These are phyloP conservation scores for Globisporangium rhizosaccharum DNA, from an alignment of 352 stramenopile species.

Conservation along the genomic window DNA sequence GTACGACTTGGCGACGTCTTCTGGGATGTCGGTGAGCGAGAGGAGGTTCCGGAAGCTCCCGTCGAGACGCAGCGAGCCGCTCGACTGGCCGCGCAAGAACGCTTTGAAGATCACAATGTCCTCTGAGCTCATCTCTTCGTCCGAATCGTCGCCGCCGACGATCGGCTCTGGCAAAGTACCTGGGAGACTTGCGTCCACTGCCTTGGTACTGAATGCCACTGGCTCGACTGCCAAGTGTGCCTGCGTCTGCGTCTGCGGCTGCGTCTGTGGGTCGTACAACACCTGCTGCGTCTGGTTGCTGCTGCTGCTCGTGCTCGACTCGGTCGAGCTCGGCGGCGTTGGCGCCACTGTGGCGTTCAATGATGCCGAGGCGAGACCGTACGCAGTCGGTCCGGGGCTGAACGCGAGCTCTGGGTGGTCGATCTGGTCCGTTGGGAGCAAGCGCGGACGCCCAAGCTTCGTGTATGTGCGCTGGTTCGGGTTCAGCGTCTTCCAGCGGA, in stretches of 20 bases:
- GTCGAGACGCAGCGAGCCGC: slow-evolving; percentile 29
- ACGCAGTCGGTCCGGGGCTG: slow-evolving; percentile 1
- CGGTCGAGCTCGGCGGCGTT: slow-evolving; percentile 9
- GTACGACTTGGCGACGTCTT: slow-evolving; percentile 10
- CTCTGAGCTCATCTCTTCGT: slow-evolving; percentile 52
- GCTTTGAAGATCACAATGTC: slow-evolving; percentile 59
- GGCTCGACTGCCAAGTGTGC: background rate
- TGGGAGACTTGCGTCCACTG: too few species aligned
- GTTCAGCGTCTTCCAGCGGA: slow-evolving; percentile 79
- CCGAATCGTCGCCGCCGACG: slow-evolving; percentile 25
- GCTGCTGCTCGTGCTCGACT: slow-evolving; percentile 2
- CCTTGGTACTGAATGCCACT: too few species aligned
- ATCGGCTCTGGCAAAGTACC: slow-evolving; percentile 34
- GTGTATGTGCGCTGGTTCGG: slow-evolving; percentile 73
- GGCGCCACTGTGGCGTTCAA: background rate
- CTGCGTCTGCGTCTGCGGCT: background rate
- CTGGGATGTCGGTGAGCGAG: slow-evolving; percentile 23
- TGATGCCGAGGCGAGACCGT: background rate
- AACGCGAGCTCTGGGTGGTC: slow-evolving; percentile 19
- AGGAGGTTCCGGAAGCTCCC: slow-evolving; percentile 22
- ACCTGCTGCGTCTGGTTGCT: slow-evolving; percentile 2
- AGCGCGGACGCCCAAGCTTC: slow-evolving; percentile 62
- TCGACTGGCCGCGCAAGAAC: slow-evolving; percentile 50
- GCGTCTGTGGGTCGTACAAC: background rate
- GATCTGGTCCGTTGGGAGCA: slow-evolving; percentile 42